phyloP scores from a whole-genome alignment of 768 basidiomycete species.

The Chalciporus sphaerocephalus region DNA sequence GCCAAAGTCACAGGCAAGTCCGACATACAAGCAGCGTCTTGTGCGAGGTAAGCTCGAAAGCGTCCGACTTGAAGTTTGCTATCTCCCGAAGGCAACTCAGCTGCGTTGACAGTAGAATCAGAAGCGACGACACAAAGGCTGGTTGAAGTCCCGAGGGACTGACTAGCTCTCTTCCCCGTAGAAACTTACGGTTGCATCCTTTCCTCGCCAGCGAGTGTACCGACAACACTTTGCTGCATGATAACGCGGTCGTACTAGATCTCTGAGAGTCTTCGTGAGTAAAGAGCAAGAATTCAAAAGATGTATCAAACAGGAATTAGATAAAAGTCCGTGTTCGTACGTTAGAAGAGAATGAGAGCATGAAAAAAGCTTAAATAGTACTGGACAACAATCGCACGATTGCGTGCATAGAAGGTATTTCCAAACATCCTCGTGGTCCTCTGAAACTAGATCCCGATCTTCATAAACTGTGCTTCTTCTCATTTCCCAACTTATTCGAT shows the following conservation, averaged over 20 bases:
- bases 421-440: background rate
- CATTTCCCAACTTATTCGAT: slow-evolving; percentile 53
- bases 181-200: too few species aligned
- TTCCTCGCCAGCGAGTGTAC: too few species aligned
- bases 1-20: slow-evolving; percentile 11
- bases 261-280: background rate
- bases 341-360: slow-evolving; percentile 14
- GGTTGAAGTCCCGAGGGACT: too few species aligned
- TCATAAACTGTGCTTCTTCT: slow-evolving; percentile 1
- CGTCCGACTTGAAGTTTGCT: too few species aligned
- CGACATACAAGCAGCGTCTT: slow-evolving; percentile 26
- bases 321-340: slow-evolving; percentile 11
- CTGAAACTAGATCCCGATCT: slow-evolving; percentile 4
- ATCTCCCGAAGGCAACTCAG: too few species aligned
- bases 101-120: too few species aligned
- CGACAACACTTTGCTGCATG: background rate
- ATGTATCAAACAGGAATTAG: slow-evolving; percentile 17
- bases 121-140: too few species aligned
- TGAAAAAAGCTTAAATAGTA: slow-evolving; percentile 6
- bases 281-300: slow-evolving; percentile 6
- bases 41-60: slow-evolving; percentile 24
- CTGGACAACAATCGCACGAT: background rate
- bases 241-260: too few species aligned
- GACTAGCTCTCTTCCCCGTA: background rate
- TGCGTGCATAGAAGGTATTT: background rate